These are phyloP conservation scores for Sporisorium graminicola DNA, from an alignment of 1,284 basidiomycete genomes.

Conservation along the genomic window DNA sequence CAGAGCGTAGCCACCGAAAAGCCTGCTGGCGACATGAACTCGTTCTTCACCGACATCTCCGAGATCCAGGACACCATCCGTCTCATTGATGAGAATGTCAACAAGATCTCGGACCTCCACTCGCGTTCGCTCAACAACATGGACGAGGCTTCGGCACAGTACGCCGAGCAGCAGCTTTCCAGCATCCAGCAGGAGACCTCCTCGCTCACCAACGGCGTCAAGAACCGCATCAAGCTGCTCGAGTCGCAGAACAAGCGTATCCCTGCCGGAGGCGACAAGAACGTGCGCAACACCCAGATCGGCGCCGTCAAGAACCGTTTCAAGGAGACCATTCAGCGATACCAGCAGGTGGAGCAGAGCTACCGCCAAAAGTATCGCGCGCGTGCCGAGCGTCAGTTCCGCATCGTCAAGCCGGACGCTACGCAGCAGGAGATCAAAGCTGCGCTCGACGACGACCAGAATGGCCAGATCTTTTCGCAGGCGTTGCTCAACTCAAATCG, in stretches of 20 bases:
- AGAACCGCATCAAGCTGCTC: conserved; percentile 66
- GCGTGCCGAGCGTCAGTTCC: conserved; percentile 93
- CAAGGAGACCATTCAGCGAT: conserved; percentile 73
- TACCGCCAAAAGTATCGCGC: conserved; percentile 93
- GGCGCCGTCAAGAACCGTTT: conserved; percentile 73
- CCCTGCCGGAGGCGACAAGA: conserved; percentile 64
- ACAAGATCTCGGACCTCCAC: conserved; percentile 67
- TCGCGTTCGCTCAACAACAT: conserved; percentile 68
- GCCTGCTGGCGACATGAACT: conserved; percentile 50
- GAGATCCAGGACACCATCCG: conserved; percentile 67
- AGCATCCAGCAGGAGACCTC: conserved; percentile 62
- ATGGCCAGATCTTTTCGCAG: conserved; percentile 84
- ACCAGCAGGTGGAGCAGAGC: conserved; percentile 90
- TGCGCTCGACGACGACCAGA: conserved; percentile 81
- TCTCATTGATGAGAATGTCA: conserved; percentile 67
- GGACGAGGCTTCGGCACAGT: conserved; percentile 66
- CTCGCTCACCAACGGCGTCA: conserved; percentile 64
- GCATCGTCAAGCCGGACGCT: conserved; percentile 91
- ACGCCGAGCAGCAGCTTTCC: conserved; percentile 64
- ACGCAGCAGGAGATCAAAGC: conserved; percentile 82
- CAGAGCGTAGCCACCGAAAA: conserved; percentile 50
- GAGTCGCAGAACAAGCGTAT: conserved; percentile 59
- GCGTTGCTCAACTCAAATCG: conserved; percentile 83
- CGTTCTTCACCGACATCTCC: conserved; percentile 66
- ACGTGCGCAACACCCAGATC: conserved; percentile 72